A percentile compares a stretch with the other conserved stretches of the same genome.
Evolutionary conservation across 257 asterid genomes (phyloP).

Genomic region (Solanum okadae): DNA sequence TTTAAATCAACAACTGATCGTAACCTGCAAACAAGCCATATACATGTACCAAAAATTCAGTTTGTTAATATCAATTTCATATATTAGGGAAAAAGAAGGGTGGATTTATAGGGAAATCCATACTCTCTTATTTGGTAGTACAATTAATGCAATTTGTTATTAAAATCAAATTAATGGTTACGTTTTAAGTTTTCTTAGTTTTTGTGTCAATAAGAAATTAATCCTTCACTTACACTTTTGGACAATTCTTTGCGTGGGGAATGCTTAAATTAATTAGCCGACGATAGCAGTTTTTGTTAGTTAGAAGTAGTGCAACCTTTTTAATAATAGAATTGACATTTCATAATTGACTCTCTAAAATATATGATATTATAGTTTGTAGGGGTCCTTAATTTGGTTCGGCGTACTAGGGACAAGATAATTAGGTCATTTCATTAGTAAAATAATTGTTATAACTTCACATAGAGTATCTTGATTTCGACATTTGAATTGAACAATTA

Average conservation of each 20-base stretch:
- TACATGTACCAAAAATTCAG: neutral
- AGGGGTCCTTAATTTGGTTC: neutral
- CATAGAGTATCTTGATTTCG: neutral
- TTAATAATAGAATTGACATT: neutral
- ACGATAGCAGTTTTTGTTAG: neutral
- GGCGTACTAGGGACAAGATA: neutral
- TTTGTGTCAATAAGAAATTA: neutral
- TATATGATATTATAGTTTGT: neutral
- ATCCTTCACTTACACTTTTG: neutral
- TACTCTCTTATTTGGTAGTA: neutral
- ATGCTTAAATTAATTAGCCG: neutral
- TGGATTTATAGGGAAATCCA: neutral
- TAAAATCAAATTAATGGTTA: neutral
- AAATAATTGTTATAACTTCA: neutral
- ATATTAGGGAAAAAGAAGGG: neutral
- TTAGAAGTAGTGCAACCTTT: neutral
- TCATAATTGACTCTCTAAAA: neutral
- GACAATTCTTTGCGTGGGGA: neutral
- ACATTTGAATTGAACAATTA: neutral
- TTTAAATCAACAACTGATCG: neutral
- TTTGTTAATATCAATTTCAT: neutral
- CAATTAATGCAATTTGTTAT: neutral
- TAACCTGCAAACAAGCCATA: neutral
- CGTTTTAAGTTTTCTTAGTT: neutral
- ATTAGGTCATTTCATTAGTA: neutral